phyloP scores from a whole-genome alignment of 2,329 filamentous ascomycete genomes.

The Microascus cirrosus region DNA sequence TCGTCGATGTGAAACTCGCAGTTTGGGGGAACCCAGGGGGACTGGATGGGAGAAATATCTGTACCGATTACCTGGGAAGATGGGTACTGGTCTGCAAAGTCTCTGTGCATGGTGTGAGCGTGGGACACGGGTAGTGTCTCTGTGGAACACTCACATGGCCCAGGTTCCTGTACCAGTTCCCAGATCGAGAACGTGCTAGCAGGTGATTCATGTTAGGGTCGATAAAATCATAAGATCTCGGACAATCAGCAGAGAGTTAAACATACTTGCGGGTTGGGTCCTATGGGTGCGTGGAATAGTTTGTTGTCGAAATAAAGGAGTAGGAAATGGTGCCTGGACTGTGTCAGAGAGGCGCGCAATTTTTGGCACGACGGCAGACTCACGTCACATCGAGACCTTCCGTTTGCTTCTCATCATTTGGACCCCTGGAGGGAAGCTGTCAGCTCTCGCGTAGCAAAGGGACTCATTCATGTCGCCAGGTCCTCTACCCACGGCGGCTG shows the following conservation, averaged over 20 bases:
- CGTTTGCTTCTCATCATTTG: constrained; percentile 9
- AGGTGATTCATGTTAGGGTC: no score
- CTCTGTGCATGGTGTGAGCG: constrained; percentile 23
- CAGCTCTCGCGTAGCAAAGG: not conserved
- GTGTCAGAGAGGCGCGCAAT: constrained; percentile 7
- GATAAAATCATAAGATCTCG: not conserved
- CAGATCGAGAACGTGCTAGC: constrained; percentile 26
- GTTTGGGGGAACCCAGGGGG: constrained; percentile 33
- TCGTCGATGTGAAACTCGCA: constrained; percentile 23
- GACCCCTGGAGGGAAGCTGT: constrained; percentile 1
- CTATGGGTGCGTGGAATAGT: constrained; percentile 1
- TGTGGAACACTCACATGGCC: constrained; percentile 28
- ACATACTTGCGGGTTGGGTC: constrained; percentile 3
- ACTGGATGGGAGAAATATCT: constrained; percentile 46
- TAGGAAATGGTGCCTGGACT: constrained; percentile 10
- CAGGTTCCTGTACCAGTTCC: constrained; percentile 47
- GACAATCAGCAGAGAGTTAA: not conserved
- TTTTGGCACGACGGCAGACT: constrained; percentile 1
- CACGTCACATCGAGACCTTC: constrained; percentile 12
- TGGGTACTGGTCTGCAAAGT: constrained; percentile 31
- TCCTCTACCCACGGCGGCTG: not conserved
- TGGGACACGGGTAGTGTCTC: not conserved
- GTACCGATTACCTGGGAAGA: constrained; percentile 33
- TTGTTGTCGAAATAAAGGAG: constrained; percentile 2
- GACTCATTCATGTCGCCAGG: not conserved